Conservation (phyloP, 2,329 filamentous ascomycete genomes). For the Cladosporium velox region DNA sequence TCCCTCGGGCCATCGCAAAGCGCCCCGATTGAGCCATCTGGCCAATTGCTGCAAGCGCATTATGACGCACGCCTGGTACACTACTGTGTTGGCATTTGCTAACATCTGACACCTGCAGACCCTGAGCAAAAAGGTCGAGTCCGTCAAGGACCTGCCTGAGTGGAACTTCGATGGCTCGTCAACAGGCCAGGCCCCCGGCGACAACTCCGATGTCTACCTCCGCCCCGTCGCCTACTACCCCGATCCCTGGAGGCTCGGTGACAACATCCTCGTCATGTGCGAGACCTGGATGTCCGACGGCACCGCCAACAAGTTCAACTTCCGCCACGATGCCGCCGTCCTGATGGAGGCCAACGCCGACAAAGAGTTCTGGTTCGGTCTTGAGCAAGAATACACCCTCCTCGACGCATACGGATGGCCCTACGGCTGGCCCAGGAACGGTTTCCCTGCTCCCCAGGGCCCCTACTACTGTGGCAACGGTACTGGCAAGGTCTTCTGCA, state of each 20-base stretch:
- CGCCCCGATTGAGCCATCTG: not conserved
- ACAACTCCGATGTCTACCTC: slow-evolving; percentile 98
- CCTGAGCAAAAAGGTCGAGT: slow-evolving; percentile 58
- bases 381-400: slow-evolving; percentile 97
- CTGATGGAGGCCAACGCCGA: slow-evolving; percentile 84
- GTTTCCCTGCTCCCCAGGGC: slow-evolving; percentile 89
- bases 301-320: slow-evolving; percentile 98
- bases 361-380: slow-evolving; percentile 93
- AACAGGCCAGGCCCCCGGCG: slow-evolving; percentile 85
- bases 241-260: slow-evolving; percentile 83
- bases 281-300: slow-evolving; percentile 95
- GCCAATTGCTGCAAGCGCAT: not conserved
- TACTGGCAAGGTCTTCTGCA: slow-evolving; percentile 94
- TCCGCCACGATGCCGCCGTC: slow-evolving; percentile 85
- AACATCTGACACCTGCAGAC: slow-evolving; percentile 52
- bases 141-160: slow-evolving; percentile 68
- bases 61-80: slow-evolving; percentile 13
- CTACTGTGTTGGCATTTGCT: slow-evolving; percentile 12
- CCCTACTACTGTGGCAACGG: slow-evolving; percentile 99
- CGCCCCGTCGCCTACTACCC: slow-evolving; percentile 85
- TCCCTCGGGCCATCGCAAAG: slow-evolving; percentile 8
- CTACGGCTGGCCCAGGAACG: slow-evolving; percentile 86
- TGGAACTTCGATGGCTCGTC: slow-evolving; percentile 90
- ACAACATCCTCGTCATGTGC: slow-evolving; percentile 91
- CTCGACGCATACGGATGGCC: slow-evolving; percentile 84